phyloP scores from a whole-genome alignment of 2,329 filamentous ascomycete species.

The Aspergillus sp. region DNA sequence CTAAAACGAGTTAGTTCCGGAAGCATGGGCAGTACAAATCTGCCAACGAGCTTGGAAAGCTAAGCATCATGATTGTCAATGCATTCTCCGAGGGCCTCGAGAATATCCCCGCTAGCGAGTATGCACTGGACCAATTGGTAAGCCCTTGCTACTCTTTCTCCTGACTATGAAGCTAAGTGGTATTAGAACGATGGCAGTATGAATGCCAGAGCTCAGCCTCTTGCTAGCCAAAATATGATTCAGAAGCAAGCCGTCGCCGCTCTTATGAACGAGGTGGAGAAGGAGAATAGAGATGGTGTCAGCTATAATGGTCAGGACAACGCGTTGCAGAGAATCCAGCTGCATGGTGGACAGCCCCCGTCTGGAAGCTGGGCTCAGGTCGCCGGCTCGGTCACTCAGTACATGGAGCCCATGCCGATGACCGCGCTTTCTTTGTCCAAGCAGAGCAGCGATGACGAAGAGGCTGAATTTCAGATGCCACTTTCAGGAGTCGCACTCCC shows the following conservation, averaged over 20 bases:
- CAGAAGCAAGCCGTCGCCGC: constrained; percentile 10
- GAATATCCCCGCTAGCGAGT: constrained; percentile 14
- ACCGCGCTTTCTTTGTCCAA: constrained; percentile 11
- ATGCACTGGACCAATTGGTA: constrained; percentile 14
- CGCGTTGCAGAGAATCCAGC: constrained; percentile 2
- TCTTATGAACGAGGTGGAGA: constrained; percentile 10
- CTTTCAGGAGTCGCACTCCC: constrained; percentile 4
- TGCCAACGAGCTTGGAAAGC: constrained; percentile 31
- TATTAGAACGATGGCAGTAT: constrained; percentile 2
- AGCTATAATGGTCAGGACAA: not conserved
- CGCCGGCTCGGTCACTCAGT: constrained; percentile 11
- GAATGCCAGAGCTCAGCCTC: not conserved
- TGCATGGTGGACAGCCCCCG: constrained; percentile 2
- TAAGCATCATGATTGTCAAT: constrained; percentile 26
- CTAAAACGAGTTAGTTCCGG: constrained; percentile 21
- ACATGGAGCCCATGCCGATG: constrained; percentile 10
- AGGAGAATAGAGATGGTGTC: constrained; percentile 4
- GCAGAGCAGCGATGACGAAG: constrained; percentile 10
- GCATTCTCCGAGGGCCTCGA: constrained; percentile 27
- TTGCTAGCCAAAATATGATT: not conserved
- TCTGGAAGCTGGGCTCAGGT: constrained; percentile 18
- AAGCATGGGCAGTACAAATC: constrained; percentile 21
- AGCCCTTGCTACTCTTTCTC: not conserved
- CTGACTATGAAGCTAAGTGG: not conserved
- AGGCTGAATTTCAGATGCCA: not conserved